These are phyloP conservation scores for Pichia cactophila DNA, from an alignment of 1,139 yeast species.

Conservation along the genomic window DNA sequence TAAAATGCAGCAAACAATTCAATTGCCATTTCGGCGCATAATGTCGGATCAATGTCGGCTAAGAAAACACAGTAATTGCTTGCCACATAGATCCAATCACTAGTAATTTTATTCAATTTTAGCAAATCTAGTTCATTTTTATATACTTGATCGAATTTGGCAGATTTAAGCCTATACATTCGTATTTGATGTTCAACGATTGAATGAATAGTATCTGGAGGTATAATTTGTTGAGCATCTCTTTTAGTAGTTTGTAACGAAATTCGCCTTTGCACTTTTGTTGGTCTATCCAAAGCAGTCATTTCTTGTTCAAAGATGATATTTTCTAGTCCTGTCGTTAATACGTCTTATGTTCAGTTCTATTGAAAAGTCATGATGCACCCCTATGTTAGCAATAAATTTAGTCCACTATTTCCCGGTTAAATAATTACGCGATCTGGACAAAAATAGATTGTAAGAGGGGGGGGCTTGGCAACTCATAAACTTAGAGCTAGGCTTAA, in stretches of 20 bases:
- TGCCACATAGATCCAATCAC: constrained; percentile 14
- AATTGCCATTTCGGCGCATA: constrained; percentile 9
- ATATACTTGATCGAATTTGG: constrained; percentile 1
- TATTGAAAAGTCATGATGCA: too few relatives aligned
- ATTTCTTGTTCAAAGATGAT: not conserved
- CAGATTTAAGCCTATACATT: constrained; percentile 5
- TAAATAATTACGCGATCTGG: not conserved
- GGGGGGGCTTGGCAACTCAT: not conserved
- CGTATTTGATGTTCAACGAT: constrained; percentile 6
- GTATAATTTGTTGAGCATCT: not conserved
- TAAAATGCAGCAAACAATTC: constrained; percentile 11
- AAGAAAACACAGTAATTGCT: constrained; percentile 9
- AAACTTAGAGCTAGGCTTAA: too few relatives aligned
- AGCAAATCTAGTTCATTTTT: not conserved
- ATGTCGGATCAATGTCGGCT: constrained; percentile 7
- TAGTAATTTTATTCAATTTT: constrained; percentile 2
- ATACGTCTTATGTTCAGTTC: too few relatives aligned
- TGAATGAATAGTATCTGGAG: constrained; percentile 2
- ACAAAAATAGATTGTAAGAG: not conserved
- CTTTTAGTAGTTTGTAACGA: constrained; percentile 8
- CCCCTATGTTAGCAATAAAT: not conserved
- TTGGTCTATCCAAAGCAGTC: not conserved
- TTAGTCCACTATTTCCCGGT: too few relatives aligned
- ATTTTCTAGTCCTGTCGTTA: not conserved
- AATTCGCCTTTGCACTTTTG: constrained; percentile 3